Conservation (phyloP, 164 flowering plant genomes). For the Malania oleifera region DNA sequence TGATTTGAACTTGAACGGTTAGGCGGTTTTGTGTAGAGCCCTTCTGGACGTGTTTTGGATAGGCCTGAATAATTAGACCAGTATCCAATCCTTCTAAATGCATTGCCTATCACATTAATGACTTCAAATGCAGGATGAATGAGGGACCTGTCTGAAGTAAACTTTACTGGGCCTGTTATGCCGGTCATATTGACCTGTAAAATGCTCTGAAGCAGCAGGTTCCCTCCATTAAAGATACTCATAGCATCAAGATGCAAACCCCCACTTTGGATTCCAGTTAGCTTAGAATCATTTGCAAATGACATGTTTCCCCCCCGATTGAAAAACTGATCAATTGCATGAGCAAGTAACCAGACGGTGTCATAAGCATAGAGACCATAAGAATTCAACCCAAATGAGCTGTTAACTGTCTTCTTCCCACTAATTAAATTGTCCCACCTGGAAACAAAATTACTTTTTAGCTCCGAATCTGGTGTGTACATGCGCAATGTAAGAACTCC, state of each 20-base stretch:
- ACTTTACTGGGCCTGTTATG: constrained; percentile 49
- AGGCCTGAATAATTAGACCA: constrained; percentile 74
- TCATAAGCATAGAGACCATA: constrained; percentile 62
- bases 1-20: constrained; percentile 37
- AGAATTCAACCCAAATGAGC: constrained; percentile 36
- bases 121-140: constrained; percentile 60
- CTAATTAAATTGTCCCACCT: constrained; percentile 50
- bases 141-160: constrained; percentile 39
- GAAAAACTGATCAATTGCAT: constrained; percentile 45
- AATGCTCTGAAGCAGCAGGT: constrained; percentile 30
- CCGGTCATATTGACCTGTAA: constrained; percentile 40
- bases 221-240: constrained; percentile 49
- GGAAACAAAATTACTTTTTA: constrained; percentile 34
- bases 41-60: constrained; percentile 44
- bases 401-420: not conserved
- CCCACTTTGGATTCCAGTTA: constrained; percentile 19
- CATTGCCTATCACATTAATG: constrained; percentile 61
- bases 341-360: constrained; percentile 63
- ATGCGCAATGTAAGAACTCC: constrained; percentile 49
- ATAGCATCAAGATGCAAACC: constrained; percentile 41
- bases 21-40: constrained; percentile 27
- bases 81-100: constrained; percentile 57
- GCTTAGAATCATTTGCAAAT: constrained; percentile 37
- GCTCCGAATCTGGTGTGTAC: constrained; percentile 42
- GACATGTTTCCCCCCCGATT: constrained; percentile 43